These are phyloP conservation scores for Trametes elegans DNA, from an alignment of 768 basidiomycete species.

Conservation along the genomic window DNA sequence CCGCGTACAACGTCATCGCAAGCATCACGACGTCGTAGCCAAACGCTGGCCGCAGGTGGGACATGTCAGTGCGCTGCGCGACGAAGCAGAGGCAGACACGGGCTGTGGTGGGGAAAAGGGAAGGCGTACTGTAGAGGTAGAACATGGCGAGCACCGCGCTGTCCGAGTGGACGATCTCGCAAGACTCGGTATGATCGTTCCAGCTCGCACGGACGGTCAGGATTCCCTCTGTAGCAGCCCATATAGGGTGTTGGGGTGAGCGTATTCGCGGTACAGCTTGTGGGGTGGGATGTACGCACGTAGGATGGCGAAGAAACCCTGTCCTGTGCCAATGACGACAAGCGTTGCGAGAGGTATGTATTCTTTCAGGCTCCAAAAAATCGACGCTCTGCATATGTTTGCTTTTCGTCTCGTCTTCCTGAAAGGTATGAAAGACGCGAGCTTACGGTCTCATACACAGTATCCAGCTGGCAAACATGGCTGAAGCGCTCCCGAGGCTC, in stretches of 20 bases:
- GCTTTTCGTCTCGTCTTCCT: no score
- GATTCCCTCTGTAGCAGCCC: neutral
- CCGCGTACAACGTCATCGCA: slow-evolving; percentile 7
- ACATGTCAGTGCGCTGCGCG: neutral
- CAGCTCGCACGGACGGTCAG: slow-evolving; percentile 1
- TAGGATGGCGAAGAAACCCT: neutral
- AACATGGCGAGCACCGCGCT: neutral
- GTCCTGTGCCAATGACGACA: neutral
- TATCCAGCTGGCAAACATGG: slow-evolving; percentile 2
- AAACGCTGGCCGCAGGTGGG: slow-evolving; percentile 6
- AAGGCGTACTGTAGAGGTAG: slow-evolving; percentile 6
- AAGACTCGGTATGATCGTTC: neutral
- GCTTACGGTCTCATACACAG: slow-evolving; percentile 2
- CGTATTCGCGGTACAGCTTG: no score
- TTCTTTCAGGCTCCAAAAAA: neutral
- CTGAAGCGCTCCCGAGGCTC: neutral
- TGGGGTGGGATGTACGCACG: neutral
- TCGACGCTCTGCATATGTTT: neutral
- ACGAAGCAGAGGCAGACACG: no score
- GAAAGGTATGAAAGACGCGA: neutral
- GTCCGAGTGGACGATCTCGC: neutral
- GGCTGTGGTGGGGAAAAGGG: neutral
- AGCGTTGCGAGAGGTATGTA: neutral
- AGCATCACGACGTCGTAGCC: slow-evolving; percentile 15
- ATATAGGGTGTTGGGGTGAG: neutral